Percentiles rank a stretch among this genome's conserved stretches.
phyloP scores from a whole-genome alignment of 805 yeast species.

The Lipomyces starkeyi region DNA sequence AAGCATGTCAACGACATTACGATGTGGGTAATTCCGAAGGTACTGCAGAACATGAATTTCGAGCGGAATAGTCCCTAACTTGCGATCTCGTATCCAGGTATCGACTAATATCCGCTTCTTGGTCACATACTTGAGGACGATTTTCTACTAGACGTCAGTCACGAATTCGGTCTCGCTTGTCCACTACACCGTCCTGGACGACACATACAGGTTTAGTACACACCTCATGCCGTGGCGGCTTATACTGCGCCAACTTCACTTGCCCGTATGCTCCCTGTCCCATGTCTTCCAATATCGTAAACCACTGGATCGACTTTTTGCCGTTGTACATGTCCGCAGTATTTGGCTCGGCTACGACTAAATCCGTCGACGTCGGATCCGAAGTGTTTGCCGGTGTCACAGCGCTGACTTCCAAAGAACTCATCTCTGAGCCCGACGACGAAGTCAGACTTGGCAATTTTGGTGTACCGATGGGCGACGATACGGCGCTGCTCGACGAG shows the following conservation, averaged over 20 bases:
- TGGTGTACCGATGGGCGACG: not conserved
- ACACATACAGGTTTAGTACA: constrained; percentile 15
- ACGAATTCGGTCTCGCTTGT: not conserved
- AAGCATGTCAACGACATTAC: constrained; percentile 79
- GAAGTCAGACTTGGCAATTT: not conserved
- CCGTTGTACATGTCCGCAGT: constrained; percentile 44
- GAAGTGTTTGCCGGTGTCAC: not conserved
- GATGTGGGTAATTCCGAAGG: constrained; percentile 70
- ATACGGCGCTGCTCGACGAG: not conserved
- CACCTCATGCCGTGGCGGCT: constrained; percentile 41
- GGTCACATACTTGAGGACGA: constrained; percentile 86
- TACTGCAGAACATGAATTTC: constrained; percentile 92
- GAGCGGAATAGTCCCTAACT: constrained; percentile 91
- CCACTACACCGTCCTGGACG: not conserved
- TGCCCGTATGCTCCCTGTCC: constrained; percentile 98
- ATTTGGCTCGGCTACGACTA: constrained; percentile 14
- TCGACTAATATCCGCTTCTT: constrained; percentile 93
- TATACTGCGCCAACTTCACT: constrained; percentile 78
- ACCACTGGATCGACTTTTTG: constrained; percentile 73
- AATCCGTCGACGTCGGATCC: constrained; percentile 15
- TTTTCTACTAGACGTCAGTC: constrained; percentile 58
- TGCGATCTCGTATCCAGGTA: constrained; percentile 95
- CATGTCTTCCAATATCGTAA: constrained; percentile 71
- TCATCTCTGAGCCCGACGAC: not conserved
- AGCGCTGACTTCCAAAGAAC: not conserved